Conservation (phyloP, 768 basidiomycete genomes). For the Exsudoporus frostii region DNA sequence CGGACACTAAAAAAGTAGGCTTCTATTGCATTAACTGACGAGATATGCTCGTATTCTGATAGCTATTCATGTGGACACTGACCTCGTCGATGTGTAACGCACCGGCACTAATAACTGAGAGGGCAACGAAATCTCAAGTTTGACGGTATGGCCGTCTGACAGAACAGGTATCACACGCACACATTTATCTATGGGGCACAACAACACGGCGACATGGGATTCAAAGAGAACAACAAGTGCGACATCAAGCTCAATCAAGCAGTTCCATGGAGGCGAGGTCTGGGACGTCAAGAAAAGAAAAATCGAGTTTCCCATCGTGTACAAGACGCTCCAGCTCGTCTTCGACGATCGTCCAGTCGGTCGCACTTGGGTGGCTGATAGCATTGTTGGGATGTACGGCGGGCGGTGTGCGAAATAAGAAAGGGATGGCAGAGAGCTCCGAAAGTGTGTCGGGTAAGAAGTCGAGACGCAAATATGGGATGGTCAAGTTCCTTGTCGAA, state of each 20-base stretch:
- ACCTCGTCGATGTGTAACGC: neutral
- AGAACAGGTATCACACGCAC: neutral
- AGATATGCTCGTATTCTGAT: neutral
- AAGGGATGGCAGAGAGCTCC: constrained; percentile 32
- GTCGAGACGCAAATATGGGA: constrained; percentile 8
- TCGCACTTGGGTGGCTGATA: neutral
- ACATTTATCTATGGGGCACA: neutral
- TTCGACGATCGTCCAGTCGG: constrained; percentile 20
- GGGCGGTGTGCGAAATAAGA: constrained; percentile 26
- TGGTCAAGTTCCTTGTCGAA: neutral
- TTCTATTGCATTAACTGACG: neutral
- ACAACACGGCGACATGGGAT: neutral
- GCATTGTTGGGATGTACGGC: neutral
- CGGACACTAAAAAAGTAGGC: neutral
- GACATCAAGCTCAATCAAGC: constrained; percentile 4
- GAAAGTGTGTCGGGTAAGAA: constrained; percentile 10
- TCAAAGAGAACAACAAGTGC: neutral
- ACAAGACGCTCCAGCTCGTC: constrained; percentile 20
- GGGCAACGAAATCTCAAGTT: neutral
- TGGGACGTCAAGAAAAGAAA: constrained; percentile 26
- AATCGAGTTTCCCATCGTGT: constrained; percentile 22
- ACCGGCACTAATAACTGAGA: neutral
- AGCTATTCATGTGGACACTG: neutral
- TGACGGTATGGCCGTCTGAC: neutral
- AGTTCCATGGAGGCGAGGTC: constrained; percentile 14